Base-by-base conservation (phyloP, 192 early-diverging fungal species). In the Lobosporangium transversale region DNA sequence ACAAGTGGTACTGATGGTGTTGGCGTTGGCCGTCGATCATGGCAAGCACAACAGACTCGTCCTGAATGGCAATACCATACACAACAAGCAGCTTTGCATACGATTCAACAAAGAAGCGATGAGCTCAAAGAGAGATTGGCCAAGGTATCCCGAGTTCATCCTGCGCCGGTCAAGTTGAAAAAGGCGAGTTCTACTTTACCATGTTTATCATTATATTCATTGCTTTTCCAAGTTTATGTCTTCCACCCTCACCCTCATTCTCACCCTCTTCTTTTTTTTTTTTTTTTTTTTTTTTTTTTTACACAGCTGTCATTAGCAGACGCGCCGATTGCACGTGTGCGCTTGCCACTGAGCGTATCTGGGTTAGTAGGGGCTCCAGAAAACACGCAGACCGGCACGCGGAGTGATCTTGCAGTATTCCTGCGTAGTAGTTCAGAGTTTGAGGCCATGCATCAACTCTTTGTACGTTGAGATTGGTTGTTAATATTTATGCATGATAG, bases 61-160 rank as follows among this genome's bases (percentile, higher is more conserved):
- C 83, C 87, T 10, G 80, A 79, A 27, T 88, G 81, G 65, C 85
- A 88, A 26, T 88, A 84, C 63, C 84, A 85, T 50, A 65, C 73
- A 35, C 85, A 88, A 36, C 87, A 86, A 54, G 80, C 83, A 21
- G 82, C 83, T 1, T 45, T 88, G 20, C 56, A 84, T 48, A 88
- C 85, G 20, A 68, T 88, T 30, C 81, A 86, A 33, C 66, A 83
- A 54, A 70, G 86, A 43, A 83, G 83, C 49, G 59, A 79, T 23
- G 85, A 88, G 48, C 70, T 88, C 37, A 79, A 82, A 35, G 68
- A 79, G 27, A 42, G 73, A 14, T 15, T 76, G 24, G 53, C 73
- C 58, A 76, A 76, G 58, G 64, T 76, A 12, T 50, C 73, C 11
- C 73, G 73, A 29, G 37, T 17, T 20, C 45, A 36, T 15, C 31